Evolutionary conservation across 352 stramenopile genomes (phyloP), one percentile per base, ranked within the genome.

Genomic region (Globisporangium abappressorium): DNA sequence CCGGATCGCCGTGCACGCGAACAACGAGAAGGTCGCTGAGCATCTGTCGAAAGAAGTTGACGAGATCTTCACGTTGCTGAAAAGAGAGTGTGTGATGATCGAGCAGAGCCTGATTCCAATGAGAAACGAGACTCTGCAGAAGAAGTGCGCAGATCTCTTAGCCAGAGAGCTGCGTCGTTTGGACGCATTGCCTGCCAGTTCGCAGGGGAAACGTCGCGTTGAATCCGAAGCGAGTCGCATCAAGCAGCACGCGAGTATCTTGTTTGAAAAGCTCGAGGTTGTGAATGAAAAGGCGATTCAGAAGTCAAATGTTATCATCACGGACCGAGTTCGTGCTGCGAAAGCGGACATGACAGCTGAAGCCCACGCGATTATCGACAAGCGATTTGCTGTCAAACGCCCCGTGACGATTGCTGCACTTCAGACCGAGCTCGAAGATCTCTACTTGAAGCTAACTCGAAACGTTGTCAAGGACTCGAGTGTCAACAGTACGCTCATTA

Each of bases 191-290:
- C 85, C 85, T 1, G 56, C 76, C 14, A 76, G 78, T 7, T 72
- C 87, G 34, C 73, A 92, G 18, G 81, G 79, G 15, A 75, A 73
- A 34, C 75, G 65, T 18, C 76, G 72, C 22, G 55, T 92, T 5
- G 79, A 91, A 4, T 76, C 75, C 7, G 83, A 94, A 57, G 80
- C 75, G 22, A 71, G 69, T n/a, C 80, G 85, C 9, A 68, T 94
- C 49, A 70, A 75, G 43, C 76, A 92, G 56, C 85, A 90, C 57
- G 82, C 82, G 2, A 77, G 47, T 15, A 76, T 91, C 8, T 61
- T 94, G 28, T 92, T 91, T 69, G 84, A 92, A 60, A 89, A 87
- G 54, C 67, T 94, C 11, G 81, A 91, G 30, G 81, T 94, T 9
- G 69, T 75, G 2, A 94, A 94, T 34, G 84, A 90, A 30, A 89